Conservation (phyloP, 192 early-diverging fungal genomes). For the Helicostylum pulchrum region DNA sequence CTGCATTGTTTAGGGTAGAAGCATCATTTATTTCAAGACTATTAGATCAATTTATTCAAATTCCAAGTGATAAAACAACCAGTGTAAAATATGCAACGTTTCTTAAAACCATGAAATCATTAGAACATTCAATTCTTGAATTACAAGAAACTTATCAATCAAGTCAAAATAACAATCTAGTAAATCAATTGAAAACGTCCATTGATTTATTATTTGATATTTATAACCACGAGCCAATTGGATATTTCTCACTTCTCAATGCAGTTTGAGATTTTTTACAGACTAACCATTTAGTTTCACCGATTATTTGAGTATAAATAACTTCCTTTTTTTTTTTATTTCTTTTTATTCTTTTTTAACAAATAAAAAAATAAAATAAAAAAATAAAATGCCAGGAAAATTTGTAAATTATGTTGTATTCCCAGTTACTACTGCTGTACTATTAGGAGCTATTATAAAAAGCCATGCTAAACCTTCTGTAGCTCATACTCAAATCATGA, state of each 20-base stretch:
- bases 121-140: constrained; percentile 2
- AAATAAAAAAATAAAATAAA: too few species aligned
- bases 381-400: constrained; percentile 7
- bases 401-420: constrained; percentile 18
- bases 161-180: too few species aligned
- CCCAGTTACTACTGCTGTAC: constrained; percentile 23
- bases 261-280: too few species aligned
- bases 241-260: too few species aligned
- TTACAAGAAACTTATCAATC: constrained; percentile 2
- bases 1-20: constrained; percentile 1
- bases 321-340: too few species aligned
- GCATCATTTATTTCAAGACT: constrained; percentile 4
- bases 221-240: too few species aligned
- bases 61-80: neutral
- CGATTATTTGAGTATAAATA: too few species aligned
- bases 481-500: constrained; percentile 28
- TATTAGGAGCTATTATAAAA: constrained; percentile 25
- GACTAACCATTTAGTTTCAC: too few species aligned
- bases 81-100: neutral
- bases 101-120: neutral
- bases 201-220: too few species aligned
- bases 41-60: neutral
- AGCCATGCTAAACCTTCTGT: constrained; percentile 22
- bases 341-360: too few species aligned
- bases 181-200: too few species aligned